These are phyloP conservation scores for Dendrostoma leiphaemia DNA, from an alignment of 2,329 filamentous ascomycete genomes.

Conservation along the genomic window DNA sequence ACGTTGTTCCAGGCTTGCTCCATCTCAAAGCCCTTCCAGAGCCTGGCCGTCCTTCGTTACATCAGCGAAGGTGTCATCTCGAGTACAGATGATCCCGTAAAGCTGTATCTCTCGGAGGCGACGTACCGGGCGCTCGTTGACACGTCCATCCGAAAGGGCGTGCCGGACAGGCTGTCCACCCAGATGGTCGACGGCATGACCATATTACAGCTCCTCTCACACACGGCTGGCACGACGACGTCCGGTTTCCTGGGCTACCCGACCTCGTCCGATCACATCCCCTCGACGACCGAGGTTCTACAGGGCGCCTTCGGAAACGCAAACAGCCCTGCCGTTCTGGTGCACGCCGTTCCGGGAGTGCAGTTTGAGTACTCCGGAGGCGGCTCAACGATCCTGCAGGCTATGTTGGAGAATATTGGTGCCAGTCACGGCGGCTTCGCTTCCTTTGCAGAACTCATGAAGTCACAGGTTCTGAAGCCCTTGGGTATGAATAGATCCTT, in stretches of 20 bases:
- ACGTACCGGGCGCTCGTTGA: conserved; percentile 3
- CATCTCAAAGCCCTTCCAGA: conserved; percentile 15
- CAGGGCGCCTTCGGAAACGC: conserved; percentile 6
- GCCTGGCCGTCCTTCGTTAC: conserved; percentile 10
- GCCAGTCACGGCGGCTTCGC: not conserved
- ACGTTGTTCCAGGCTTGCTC: conserved; percentile 16
- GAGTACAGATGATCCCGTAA: conserved; percentile 7
- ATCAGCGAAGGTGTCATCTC: conserved; percentile 8
- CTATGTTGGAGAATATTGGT: conserved; percentile 12
- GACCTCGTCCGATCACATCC: not conserved
- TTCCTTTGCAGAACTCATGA: conserved; percentile 11
- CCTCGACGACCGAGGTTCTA: conserved; percentile 4
- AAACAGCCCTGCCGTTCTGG: conserved; percentile 9
- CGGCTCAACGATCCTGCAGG: conserved; percentile 12
- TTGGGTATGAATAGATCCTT: conserved; percentile 14
- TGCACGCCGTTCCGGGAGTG: conserved; percentile 1
- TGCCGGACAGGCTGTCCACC: conserved; percentile 3
- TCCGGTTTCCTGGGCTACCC: conserved; percentile 11
- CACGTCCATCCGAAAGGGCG: conserved; percentile 4
- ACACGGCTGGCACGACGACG: conserved; percentile 6
- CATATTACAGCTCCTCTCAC: conserved; percentile 12
- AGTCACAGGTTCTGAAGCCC: conserved; percentile 5
- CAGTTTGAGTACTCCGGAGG: conserved; percentile 12
- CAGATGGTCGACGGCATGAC: conserved; percentile 9
- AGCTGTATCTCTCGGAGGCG: conserved; percentile 2